Base-by-base conservation (phyloP, 768 basidiomycete genomes). In the Boletus patriciae region DNA sequence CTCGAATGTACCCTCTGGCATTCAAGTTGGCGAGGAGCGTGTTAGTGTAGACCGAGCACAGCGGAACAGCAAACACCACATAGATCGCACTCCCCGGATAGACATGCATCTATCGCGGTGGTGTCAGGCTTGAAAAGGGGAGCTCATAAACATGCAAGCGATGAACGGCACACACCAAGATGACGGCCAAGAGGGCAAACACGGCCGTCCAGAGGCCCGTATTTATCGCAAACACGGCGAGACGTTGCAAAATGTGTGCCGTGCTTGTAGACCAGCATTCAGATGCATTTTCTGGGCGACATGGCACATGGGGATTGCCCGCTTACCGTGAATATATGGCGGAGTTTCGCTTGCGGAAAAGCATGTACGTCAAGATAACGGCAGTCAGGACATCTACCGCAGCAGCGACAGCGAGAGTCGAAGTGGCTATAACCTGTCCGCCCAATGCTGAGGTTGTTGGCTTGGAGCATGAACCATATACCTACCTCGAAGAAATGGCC, bases 131-230 rank as follows among this genome's bases (percentile, higher is more conserved):
- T 27, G 31, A 33, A 33, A 33, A 11, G 11, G 12, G 11, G 11
- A 11, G 31, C 10, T 11, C 2, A n/a, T 7, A 50, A 40, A 16
- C 3, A 44, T 38, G 45, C 12, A 5, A 38, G 12, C 29, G 47
- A 19, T 6, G 31, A 29, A 29, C 4, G 37, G 66, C 84, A 85
- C 21, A 42, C 61, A 55, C 85, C 82, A 3, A 82, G 81, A 45
- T 16, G 31, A 54, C 12, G 12, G 55, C 73, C 2, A 80, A 76
- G 31, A 47, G 29, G 34, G 46, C 37, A 10, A 54, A 54, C 15
- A 11, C 10, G 34, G 45, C 45, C 12, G 53, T 46, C 46, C 53
- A 54, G 45, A 31, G 33, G 18, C 53, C 53, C 10, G 53, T 33
- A 34, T 47, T 46, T 2, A 54, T 45, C 7, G 46, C 36, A 41